phyloP scores from a whole-genome alignment of 192 early-diverging fungal species.

The Gaertneriomyces sp. region DNA sequence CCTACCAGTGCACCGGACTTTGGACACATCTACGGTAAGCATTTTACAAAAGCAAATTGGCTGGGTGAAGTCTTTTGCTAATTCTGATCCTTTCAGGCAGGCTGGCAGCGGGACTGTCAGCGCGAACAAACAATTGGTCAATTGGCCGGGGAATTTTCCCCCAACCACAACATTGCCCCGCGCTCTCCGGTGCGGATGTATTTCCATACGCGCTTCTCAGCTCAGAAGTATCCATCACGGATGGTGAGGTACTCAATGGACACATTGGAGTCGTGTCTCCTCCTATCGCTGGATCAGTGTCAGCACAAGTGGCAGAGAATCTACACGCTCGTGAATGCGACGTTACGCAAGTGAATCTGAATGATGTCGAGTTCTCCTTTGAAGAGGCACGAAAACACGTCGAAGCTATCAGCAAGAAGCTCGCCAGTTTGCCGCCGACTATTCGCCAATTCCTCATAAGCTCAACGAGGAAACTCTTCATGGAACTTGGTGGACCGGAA shows the following conservation, averaged over 20 bases:
- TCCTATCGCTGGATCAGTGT: no score
- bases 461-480: no score
- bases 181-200: not conserved
- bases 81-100: no score
- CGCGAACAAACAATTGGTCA: no score
- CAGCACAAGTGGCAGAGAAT: no score
- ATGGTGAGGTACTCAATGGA: not conserved
- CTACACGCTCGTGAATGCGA: not conserved
- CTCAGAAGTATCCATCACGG: not conserved
- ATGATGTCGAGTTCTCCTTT: not conserved
- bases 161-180: constrained; percentile 1
- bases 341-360: constrained; percentile 1
- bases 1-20: no score
- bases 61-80: no score
- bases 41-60: no score
- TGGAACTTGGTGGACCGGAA: no score
- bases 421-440: not conserved
- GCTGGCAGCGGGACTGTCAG: no score
- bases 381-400: not conserved
- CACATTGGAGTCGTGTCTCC: not conserved
- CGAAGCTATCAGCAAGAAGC: not conserved
- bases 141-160: not conserved
- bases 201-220: constrained; percentile 6
- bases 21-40: no score
- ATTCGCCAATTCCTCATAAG: not conserved